Evolutionary conservation across 139 green algal genomes (phyloP), one percentile per base, ranked within the genome.

Genomic region (Picochlorum sp.): DNA sequence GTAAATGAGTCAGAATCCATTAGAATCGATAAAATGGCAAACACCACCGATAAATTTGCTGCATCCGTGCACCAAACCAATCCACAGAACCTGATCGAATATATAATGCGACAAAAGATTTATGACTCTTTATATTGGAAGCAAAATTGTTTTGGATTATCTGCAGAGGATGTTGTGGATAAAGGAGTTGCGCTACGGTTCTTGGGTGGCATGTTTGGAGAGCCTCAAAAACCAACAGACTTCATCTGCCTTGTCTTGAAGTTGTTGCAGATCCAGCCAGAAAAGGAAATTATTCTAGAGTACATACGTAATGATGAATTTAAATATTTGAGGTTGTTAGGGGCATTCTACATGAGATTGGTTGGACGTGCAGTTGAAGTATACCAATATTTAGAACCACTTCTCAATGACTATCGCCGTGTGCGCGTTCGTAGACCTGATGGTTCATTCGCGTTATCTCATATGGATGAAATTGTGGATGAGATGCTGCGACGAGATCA

Each of bases 241-340:
- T 99, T 99, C 73, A 76, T 99, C 5, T 97, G 88, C 78, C 77
- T 99, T 0, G 70, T 93, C 1, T 78, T 96, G 7, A 99, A 99
- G 76, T 88, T 98, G 82, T 79, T 99, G 16, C 90, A 98, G 66
- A 93, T 99, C 16, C 88, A 96, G 71, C 93, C 93, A 3, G 85
- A 96, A 36, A 91, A 91, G 56, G 93, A 98, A 33, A 96, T 99
- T 59, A 81, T 98, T n/a, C 69, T 95, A 7, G 92, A 98, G 68
- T 96, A 94, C 70, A 97, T 98, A 22, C 93, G 86, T 39, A 96
- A 97, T 51, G 88, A 97, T 25, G 90, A 97, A 50, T 95, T 91
- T 78, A 98, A 98, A 71, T 97, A 95, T 57, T 72, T 96, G 6
- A 75, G 86, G 0, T 10, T 96, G 14, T 45, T 96, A 31, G 88